phyloP scores from a whole-genome alignment of 2,329 filamentous ascomycete genomes.

The Helicocarpus griseus region DNA sequence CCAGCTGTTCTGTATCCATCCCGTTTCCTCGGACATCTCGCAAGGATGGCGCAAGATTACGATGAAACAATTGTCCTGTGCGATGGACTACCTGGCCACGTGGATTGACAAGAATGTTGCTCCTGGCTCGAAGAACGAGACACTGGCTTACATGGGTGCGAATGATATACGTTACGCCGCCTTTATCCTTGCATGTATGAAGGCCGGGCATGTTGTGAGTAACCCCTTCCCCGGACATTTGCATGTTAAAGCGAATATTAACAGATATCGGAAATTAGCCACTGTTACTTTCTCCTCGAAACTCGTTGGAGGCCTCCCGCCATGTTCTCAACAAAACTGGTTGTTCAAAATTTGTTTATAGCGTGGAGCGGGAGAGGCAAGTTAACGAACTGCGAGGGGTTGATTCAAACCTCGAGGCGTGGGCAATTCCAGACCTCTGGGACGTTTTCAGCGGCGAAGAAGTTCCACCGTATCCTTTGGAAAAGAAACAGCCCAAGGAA shows the following conservation, averaged over 20 bases:
- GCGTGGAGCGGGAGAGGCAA: slow-evolving; percentile 16
- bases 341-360: slow-evolving; percentile 10
- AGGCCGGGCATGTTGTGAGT: slow-evolving; percentile 11
- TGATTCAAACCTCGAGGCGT: slow-evolving; percentile 4
- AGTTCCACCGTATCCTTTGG: slow-evolving; percentile 13
- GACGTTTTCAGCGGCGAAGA: slow-evolving; percentile 9
- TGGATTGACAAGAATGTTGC: slow-evolving; percentile 20
- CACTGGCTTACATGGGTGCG: slow-evolving; percentile 12
- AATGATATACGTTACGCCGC: slow-evolving; percentile 16
- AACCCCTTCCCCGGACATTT: slow-evolving; percentile 19
- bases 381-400: slow-evolving; percentile 12
- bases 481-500: slow-evolving; percentile 13
- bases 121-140: slow-evolving; percentile 8
- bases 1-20: slow-evolving; percentile 4
- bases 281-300: slow-evolving; percentile 18
- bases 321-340: slow-evolving; percentile 9
- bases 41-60: slow-evolving; percentile 6
- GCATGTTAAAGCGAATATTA: slow-evolving; percentile 14
- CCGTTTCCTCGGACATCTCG: slow-evolving; percentile 2
- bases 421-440: slow-evolving; percentile 12
- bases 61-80: slow-evolving; percentile 14
- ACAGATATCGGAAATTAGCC: slow-evolving; percentile 11
- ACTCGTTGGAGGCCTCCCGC: slow-evolving; percentile 15
- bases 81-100: slow-evolving; percentile 14
- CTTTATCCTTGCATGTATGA: slow-evolving; percentile 14